These are phyloP conservation scores for Penicillium sp. DNA, from an alignment of 2,329 filamentous ascomycete genomes.

Conservation along the genomic window DNA sequence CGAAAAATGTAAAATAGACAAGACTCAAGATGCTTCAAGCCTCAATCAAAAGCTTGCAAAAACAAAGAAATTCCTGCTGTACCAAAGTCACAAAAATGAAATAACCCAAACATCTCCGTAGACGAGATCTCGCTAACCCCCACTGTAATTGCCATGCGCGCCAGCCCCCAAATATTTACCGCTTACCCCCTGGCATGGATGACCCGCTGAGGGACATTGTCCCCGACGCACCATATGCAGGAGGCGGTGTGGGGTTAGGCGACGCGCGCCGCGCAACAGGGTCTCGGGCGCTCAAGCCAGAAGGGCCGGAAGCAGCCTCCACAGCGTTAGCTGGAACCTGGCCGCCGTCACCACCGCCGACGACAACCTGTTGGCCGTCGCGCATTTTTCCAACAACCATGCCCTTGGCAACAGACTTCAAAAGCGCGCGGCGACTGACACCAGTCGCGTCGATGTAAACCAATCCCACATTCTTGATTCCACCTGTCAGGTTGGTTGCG, in stretches of 20 bases:
- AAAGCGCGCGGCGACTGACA: slow-evolving; percentile 80
- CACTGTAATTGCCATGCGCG: neutral
- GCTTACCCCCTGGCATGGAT: slow-evolving; percentile 33
- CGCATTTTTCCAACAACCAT: slow-evolving; percentile 63
- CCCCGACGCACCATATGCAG: slow-evolving; percentile 39
- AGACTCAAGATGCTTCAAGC: neutral
- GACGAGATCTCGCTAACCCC: neutral
- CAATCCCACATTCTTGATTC: slow-evolving; percentile 91
- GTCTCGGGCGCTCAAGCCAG: slow-evolving; percentile 17
- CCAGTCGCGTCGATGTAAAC: slow-evolving; percentile 97
- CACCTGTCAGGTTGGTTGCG: slow-evolving; percentile 71
- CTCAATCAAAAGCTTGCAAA: neutral
- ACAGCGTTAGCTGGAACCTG: slow-evolving; percentile 25
- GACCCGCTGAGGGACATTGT: slow-evolving; percentile 35
- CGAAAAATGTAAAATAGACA: neutral
- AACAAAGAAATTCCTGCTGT: neutral
- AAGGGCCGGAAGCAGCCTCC: slow-evolving; percentile 11
- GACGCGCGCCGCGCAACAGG: slow-evolving; percentile 30
- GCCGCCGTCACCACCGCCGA: slow-evolving; percentile 48
- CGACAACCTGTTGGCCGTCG: slow-evolving; percentile 48
- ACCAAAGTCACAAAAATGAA: neutral
- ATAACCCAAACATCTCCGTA: neutral
- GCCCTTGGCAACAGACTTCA: slow-evolving; percentile 94
- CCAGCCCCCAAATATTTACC: slow-evolving; percentile 17
- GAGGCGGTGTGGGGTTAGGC: slow-evolving; percentile 39